Conservation (phyloP, 257 asterid species). For the Solanum rostratum region DNA sequence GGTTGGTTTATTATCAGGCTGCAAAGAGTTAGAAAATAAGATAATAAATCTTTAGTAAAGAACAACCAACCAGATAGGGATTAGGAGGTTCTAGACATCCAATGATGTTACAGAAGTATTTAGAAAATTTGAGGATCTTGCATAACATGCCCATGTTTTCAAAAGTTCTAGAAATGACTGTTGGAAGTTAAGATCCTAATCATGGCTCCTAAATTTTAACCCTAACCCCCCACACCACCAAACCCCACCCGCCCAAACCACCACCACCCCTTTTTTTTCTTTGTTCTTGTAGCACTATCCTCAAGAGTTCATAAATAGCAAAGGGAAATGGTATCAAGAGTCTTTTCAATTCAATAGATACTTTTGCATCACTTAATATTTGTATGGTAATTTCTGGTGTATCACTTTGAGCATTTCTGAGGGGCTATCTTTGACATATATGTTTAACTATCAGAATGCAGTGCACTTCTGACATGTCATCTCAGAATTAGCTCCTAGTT, state of each 20-base stretch:
- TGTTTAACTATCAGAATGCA: neutral
- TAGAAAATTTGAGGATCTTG: neutral
- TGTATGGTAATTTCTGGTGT: neutral
- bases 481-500: neutral
- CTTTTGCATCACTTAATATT: neutral
- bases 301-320: neutral
- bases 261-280: neutral
- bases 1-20: neutral
- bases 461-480: neutral
- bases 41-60: neutral
- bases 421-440: neutral
- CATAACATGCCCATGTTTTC: neutral
- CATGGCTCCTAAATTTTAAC: neutral
- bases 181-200: neutral
- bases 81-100: neutral
- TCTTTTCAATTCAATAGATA: neutral
- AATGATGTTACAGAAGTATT: neutral
- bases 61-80: neutral
- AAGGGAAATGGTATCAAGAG: neutral
- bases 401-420: neutral
- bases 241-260: neutral
- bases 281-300: neutral
- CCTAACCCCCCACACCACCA: too few relatives aligned
- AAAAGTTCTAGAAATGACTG: neutral
- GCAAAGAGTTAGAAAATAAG: neutral